Evolutionary conservation across 2,329 filamentous ascomycete genomes (phyloP), one percentile per base, ranked within the genome.

Genomic region (Pleomassaria siparia): DNA sequence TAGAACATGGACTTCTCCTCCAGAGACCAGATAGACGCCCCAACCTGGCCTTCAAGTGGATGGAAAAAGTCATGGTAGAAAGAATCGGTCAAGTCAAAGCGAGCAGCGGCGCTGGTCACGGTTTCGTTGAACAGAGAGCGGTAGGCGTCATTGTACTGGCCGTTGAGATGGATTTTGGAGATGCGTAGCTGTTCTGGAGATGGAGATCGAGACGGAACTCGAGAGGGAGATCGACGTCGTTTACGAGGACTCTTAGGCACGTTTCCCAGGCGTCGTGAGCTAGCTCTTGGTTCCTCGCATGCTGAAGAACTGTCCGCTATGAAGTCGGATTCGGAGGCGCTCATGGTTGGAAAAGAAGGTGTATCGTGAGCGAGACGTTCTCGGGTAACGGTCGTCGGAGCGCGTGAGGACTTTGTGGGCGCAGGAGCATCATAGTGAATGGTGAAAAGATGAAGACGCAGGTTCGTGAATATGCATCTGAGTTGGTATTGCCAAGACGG

Each of bases 1-100:
- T 89, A 95, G 48, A 96, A 81, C 0, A 74, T 57, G 1, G 79
- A 74, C 64, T 95, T 95, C 62, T 96, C 91, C 1, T 73, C 58
- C 0, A 79, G 51, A 0, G 81, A 84, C 92, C 92, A 97, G 10
- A 71, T 56, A 1, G 85, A 83, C 21, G 83, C 76, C 18, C 90
- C 91, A 42, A 91, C 72, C 59, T 90, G 87, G 28, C 72, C 42
- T 40, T 66, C 49, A 47, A 55, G 35, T 51, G 54, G 32, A 15
- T 37, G 35, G 6, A 12, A 22, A 15, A 11, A 37, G 20, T 37
- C 35, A n/a, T 37, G 9, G 26, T 11, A 26, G 37, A 45, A 12
- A 37, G 47, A 29, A 13, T 20, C 26, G 16, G 41, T 37, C 7
- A 35, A 18, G 20, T 51, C 47, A 32, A 64, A 62, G 30, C 55